These are phyloP conservation scores for Lathyrus oleraceus DNA, from an alignment of 306 rosid species.

Conservation along the genomic window DNA sequence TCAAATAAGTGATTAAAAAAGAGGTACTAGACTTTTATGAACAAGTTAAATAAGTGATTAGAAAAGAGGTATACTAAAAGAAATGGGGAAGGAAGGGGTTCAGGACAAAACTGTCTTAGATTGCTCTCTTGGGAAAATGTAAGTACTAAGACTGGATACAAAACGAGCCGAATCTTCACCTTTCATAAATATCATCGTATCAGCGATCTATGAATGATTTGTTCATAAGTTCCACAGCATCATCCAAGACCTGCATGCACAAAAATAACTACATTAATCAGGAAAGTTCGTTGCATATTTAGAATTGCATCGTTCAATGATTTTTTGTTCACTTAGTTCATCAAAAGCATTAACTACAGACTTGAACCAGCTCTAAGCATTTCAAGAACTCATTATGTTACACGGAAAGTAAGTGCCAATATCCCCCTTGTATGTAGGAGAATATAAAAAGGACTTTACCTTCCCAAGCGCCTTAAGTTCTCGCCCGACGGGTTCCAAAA, in stretches of 20 bases:
- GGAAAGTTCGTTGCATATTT: not conserved
- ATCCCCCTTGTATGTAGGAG: constrained; percentile 3
- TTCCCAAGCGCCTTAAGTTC: constrained; percentile 87
- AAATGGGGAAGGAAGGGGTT: not conserved
- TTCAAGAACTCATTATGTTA: constrained; percentile 19
- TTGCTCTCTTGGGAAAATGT: constrained; percentile 20
- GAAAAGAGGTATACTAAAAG: not conserved
- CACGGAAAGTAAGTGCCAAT: constrained; percentile 3
- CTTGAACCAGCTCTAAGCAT: constrained; percentile 5
- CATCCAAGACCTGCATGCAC: constrained; percentile 87
- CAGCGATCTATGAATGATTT: constrained; percentile 88
- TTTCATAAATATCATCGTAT: not conserved
- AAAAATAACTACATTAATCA: constrained; percentile 34
- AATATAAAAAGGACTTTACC: constrained; percentile 46
- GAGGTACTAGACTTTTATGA: not conserved
- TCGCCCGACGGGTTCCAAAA: constrained; percentile 87
- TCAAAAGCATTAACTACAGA: not conserved
- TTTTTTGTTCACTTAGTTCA: constrained; percentile 15
- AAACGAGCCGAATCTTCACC: constrained; percentile 32
- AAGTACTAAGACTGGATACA: constrained; percentile 5
- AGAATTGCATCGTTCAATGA: not conserved
- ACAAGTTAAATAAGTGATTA: not conserved
- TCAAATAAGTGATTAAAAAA: not conserved
- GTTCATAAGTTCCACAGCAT: constrained; percentile 87
- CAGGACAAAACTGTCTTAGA: constrained; percentile 26